Evolutionary conservation across 1,139 yeast genomes (phyloP).

Genomic region (Sugiyamaella xylanicola): DNA sequence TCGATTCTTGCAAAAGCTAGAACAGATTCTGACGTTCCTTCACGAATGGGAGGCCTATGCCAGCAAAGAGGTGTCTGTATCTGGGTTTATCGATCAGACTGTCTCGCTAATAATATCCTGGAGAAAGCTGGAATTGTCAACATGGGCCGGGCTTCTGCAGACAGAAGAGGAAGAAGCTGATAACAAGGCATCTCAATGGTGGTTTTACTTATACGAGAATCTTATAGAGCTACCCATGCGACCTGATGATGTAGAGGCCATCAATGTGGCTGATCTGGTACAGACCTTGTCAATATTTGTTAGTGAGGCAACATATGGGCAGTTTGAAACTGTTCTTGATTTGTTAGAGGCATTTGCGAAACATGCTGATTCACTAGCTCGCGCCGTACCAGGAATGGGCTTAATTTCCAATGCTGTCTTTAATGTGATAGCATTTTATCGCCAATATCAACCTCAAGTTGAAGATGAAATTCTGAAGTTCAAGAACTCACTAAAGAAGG

Average conservation of each 20-base stretch:
- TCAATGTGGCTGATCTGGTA: constrained; percentile 47
- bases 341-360: constrained; percentile 63
- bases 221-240: constrained; percentile 41
- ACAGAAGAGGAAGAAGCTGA: constrained; percentile 62
- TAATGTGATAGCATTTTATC: constrained; percentile 66
- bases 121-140: constrained; percentile 82
- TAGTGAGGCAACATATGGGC: constrained; percentile 76
- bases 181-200: constrained; percentile 67
- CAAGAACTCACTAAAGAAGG: constrained; percentile 67
- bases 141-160: constrained; percentile 79
- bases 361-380: constrained; percentile 44
- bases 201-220: constrained; percentile 87
- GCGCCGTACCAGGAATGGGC: constrained; percentile 24
- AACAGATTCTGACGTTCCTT: constrained; percentile 78
- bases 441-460: constrained; percentile 60
- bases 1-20: constrained; percentile 75
- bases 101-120: constrained; percentile 78
- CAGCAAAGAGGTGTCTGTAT: constrained; percentile 70
- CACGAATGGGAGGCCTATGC: constrained; percentile 97
- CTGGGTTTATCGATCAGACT: constrained; percentile 55
- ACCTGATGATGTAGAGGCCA: constrained; percentile 31
- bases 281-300: constrained; percentile 75
- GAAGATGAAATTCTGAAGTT: constrained; percentile 49
- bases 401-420: constrained; percentile 50
- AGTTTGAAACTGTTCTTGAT: constrained; percentile 58